Percentiles rank a stretch among this genome's conserved stretches.
Conservation (phyloP, 2,329 filamentous ascomycete species). For the Nothophaeocryptopus gaeumannii region DNA sequence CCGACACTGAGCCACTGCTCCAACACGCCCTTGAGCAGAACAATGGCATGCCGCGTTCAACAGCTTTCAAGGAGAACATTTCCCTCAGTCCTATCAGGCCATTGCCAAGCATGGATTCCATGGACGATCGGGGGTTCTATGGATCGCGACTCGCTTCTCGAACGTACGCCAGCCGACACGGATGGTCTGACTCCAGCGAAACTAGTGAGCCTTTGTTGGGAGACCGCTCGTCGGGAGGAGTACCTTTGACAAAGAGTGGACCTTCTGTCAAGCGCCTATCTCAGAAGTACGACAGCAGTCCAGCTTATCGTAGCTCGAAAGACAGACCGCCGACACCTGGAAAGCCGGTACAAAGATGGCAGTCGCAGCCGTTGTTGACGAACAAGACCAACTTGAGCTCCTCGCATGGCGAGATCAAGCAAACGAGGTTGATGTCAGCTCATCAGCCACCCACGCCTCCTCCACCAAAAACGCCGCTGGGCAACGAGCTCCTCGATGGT, state of each 20-base stretch:
- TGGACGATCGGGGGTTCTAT: constrained; percentile 20
- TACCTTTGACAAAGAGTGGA: background rate
- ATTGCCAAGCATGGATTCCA: constrained; percentile 20
- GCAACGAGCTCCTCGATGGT: constrained; percentile 12
- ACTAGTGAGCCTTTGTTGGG: constrained; percentile 2
- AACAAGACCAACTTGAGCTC: constrained; percentile 25
- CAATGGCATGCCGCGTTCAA: constrained; percentile 21
- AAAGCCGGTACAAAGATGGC: constrained; percentile 30
- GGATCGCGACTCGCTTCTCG: constrained; percentile 15
- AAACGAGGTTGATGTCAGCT: constrained; percentile 32
- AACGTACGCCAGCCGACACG: constrained; percentile 15
- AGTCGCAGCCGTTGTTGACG: constrained; percentile 32
- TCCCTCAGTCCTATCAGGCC: constrained; percentile 30
- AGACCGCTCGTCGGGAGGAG: constrained; percentile 3
- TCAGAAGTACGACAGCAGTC: constrained; percentile 28
- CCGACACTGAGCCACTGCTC: constrained; percentile 36
- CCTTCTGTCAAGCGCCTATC: constrained; percentile 13
- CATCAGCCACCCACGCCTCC: constrained; percentile 31
- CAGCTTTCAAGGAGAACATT: constrained; percentile 36
- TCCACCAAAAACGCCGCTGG: constrained; percentile 23
- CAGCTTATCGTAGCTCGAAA: constrained; percentile 23
- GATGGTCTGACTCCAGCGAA: constrained; percentile 18
- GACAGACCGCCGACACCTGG: constrained; percentile 23
- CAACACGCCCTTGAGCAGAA: constrained; percentile 13
- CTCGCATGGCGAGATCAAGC: constrained; percentile 31